A percentile compares a stretch with the other conserved stretches of the same genome.
These are phyloP conservation scores for Alternaria gaisen DNA, from an alignment of 2,329 filamentous ascomycete genomes.

Conservation along the genomic window DNA sequence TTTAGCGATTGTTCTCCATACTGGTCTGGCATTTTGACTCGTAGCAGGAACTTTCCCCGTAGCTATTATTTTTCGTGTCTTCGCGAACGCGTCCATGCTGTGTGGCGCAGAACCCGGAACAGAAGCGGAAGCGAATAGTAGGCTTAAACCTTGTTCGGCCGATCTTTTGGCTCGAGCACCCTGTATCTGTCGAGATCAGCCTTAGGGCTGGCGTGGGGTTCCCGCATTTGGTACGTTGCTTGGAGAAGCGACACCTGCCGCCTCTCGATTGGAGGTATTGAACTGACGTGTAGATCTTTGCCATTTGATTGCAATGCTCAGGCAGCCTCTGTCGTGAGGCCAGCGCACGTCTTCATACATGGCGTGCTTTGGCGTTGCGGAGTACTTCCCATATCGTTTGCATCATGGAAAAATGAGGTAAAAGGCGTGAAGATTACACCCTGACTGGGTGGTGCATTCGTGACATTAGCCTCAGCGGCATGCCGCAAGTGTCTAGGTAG, in stretches of 20 bases:
- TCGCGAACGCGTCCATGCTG: slow-evolving; percentile 5
- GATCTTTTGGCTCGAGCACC: slow-evolving; percentile 17
- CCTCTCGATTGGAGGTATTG: slow-evolving; percentile 21
- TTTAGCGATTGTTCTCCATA: slow-evolving; percentile 2
- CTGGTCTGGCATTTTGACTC: not conserved
- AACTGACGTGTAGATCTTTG: slow-evolving; percentile 22
- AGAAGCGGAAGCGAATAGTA: slow-evolving; percentile 15
- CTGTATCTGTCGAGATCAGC: slow-evolving; percentile 29
- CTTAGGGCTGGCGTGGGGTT: slow-evolving; percentile 32
- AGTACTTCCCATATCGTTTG: slow-evolving; percentile 13
- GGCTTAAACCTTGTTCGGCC: slow-evolving; percentile 20
- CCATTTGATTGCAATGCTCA: slow-evolving; percentile 14
- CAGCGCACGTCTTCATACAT: slow-evolving; percentile 1
- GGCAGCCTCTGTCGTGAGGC: slow-evolving; percentile 19
- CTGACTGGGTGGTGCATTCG: slow-evolving; percentile 16
- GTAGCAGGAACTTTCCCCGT: slow-evolving; percentile 12
- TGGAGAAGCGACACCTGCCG: slow-evolving; percentile 26
- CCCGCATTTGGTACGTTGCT: slow-evolving; percentile 24
- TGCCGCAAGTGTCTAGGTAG: not conserved
- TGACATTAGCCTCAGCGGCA: slow-evolving; percentile 17
- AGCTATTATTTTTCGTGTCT: slow-evolving; percentile 5
- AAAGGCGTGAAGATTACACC: slow-evolving; percentile 14
- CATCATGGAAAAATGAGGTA: slow-evolving; percentile 12
- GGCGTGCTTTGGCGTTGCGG: slow-evolving; percentile 14
- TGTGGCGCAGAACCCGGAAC: slow-evolving; percentile 17